Evolutionary conservation across 1,139 yeast species (phyloP).

Genomic region (Blastobotrys malaysiensis): DNA sequence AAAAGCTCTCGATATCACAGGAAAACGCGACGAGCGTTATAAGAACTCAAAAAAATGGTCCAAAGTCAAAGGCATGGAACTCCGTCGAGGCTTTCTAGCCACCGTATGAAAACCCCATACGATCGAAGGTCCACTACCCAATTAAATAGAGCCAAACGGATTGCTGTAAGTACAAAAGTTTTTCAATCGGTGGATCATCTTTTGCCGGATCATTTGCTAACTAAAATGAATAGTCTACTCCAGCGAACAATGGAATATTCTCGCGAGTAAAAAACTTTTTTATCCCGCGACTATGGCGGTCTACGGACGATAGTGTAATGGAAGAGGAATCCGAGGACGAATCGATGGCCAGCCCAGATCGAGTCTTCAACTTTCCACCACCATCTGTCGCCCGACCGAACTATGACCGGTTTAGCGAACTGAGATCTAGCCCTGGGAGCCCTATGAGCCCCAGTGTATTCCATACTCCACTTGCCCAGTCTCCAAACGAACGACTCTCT

Average conservation of each 20-base stretch:
- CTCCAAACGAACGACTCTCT: constrained; percentile 58
- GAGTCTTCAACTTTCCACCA: constrained; percentile 17
- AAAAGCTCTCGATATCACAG: neutral
- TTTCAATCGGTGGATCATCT: neutral
- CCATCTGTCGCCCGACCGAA: constrained; percentile 17
- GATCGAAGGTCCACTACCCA: neutral
- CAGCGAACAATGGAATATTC: constrained; percentile 13
- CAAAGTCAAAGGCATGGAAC: neutral
- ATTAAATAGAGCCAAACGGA: neutral
- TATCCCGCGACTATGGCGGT: constrained; percentile 16
- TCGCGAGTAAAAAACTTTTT: constrained; percentile 20
- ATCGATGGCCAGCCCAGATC: constrained; percentile 4
- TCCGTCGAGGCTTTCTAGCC: neutral
- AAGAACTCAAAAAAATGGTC: neutral
- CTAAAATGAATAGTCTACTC: neutral
- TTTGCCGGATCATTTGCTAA: neutral
- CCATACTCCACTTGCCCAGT: constrained; percentile 14
- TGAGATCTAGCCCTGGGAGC: neutral
- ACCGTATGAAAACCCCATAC: neutral
- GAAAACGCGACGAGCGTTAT: neutral
- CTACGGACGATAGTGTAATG: neutral
- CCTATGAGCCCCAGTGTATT: neutral
- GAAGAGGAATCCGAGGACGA: neutral
- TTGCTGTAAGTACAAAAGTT: neutral
- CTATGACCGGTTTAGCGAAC: constrained; percentile 9